phyloP scores from a whole-genome alignment of 1,284 basidiomycete species.

The Ceratobasidium sp. region DNA sequence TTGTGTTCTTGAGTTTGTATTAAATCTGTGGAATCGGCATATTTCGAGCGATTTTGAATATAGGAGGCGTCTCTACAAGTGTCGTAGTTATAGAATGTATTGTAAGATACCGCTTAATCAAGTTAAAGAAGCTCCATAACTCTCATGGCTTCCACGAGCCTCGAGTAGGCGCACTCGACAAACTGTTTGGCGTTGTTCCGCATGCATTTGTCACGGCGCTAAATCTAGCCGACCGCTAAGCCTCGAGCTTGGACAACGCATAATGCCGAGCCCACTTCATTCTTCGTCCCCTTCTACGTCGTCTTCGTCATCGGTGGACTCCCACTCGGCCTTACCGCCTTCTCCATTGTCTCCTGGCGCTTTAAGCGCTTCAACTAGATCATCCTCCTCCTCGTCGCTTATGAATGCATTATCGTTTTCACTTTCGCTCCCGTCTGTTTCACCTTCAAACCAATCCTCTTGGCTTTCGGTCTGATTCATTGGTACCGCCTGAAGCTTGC shows the following conservation, averaged over 20 bases:
- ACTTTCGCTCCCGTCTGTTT: neutral
- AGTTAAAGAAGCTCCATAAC: no score
- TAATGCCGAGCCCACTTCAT: neutral
- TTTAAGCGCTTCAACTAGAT: neutral
- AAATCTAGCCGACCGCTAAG: neutral
- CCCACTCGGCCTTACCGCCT: neutral
- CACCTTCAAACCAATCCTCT: neutral
- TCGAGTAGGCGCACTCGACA: neutral
- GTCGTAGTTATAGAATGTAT: no score
- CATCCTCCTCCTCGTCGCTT: neutral
- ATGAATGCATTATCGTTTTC: neutral
- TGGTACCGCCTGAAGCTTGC: no score
- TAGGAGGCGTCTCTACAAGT: neutral
- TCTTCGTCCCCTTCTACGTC: neutral
- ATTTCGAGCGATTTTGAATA: neutral
- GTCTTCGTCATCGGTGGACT: neutral
- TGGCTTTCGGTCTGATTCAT: neutral
- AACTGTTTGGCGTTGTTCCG: neutral
- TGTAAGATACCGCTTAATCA: neutral
- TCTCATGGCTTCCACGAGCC: no score
- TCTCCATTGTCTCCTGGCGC: neutral
- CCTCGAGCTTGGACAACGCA: neutral
- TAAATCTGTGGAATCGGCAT: neutral
- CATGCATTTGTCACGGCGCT: neutral
- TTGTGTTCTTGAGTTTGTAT: neutral